These are phyloP conservation scores for Metschnikowia lunata DNA, from an alignment of 805 yeast genomes.

Conservation along the genomic window DNA sequence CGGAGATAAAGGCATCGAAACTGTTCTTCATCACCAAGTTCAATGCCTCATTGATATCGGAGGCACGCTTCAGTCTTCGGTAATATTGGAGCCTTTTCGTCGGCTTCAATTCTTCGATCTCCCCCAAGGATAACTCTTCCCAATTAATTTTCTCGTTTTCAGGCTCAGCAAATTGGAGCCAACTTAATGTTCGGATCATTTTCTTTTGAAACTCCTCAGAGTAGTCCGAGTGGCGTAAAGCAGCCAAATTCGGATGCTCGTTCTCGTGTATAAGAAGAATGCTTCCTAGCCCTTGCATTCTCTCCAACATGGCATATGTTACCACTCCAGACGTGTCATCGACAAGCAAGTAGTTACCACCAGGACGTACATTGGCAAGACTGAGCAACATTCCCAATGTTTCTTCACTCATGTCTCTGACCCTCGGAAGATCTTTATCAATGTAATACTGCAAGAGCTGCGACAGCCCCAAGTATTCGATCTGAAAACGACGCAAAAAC, in stretches of 20 bases:
- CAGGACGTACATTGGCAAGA: constrained; percentile 79
- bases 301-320: constrained; percentile 78
- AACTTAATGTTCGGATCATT: constrained; percentile 65
- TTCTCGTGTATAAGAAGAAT: constrained; percentile 82
- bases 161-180: constrained; percentile 82
- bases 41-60: constrained; percentile 46
- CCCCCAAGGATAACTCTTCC: constrained; percentile 47
- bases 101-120: constrained; percentile 52
- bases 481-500: constrained; percentile 79
- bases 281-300: constrained; percentile 76
- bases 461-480: constrained; percentile 69
- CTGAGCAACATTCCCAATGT: constrained; percentile 72
- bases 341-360: constrained; percentile 80
- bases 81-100: constrained; percentile 61
- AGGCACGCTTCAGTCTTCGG: constrained; percentile 57
- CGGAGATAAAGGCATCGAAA: constrained; percentile 74
- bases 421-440: constrained; percentile 70
- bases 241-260: constrained; percentile 82
- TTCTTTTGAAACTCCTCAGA: constrained; percentile 46
- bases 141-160: constrained; percentile 49
- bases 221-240: constrained; percentile 63
- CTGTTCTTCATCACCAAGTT: constrained; percentile 46
- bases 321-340: constrained; percentile 97
- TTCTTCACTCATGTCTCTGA: constrained; percentile 82
- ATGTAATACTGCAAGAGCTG: constrained; percentile 67